These are phyloP conservation scores for Ogataea pilisensis DNA, from an alignment of 805 yeast species.

Conservation along the genomic window DNA sequence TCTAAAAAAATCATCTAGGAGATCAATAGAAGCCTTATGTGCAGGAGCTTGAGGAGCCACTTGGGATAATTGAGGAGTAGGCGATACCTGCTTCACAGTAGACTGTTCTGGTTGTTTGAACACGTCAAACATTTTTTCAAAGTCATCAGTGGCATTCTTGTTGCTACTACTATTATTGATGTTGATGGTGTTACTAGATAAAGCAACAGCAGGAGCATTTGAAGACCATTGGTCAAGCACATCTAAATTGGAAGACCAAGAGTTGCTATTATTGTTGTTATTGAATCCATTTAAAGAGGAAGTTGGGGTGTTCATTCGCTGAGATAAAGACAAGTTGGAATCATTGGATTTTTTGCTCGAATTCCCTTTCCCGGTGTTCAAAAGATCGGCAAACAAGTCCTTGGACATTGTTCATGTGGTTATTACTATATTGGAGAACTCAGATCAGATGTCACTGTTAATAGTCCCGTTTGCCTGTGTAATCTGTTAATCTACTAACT, in stretches of 20 bases:
- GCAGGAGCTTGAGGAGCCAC: background rate
- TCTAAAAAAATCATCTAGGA: constrained; percentile 2
- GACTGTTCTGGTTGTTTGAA: constrained; percentile 10
- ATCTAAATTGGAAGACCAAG: constrained; percentile 36
- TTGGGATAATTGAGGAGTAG: background rate
- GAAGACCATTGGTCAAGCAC: constrained; percentile 27
- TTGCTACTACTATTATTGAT: background rate
- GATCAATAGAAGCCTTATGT: background rate
- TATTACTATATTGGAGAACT: too few relatives aligned
- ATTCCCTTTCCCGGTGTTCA: constrained; percentile 27
- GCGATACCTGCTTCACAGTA: background rate
- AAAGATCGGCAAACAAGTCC: constrained; percentile 43
- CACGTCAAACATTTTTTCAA: constrained; percentile 20
- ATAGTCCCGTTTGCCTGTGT: too few relatives aligned
- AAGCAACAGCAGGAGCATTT: too few relatives aligned
- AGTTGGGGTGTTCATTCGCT: constrained; percentile 28
- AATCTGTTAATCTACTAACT: too few relatives aligned
- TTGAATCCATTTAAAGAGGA: constrained; percentile 5
- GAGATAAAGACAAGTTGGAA: constrained; percentile 30
- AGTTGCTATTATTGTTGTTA: constrained; percentile 2
- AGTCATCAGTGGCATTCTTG: constrained; percentile 8
- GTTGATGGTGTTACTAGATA: constrained; percentile 3
- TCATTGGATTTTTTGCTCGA: constrained; percentile 19
- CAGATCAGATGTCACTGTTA: too few relatives aligned
- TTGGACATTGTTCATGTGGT: constrained; percentile 18